Evolutionary conservation across 1,284 basidiomycete genomes (phyloP).

Genomic region (Marasmius tenuissimus): DNA sequence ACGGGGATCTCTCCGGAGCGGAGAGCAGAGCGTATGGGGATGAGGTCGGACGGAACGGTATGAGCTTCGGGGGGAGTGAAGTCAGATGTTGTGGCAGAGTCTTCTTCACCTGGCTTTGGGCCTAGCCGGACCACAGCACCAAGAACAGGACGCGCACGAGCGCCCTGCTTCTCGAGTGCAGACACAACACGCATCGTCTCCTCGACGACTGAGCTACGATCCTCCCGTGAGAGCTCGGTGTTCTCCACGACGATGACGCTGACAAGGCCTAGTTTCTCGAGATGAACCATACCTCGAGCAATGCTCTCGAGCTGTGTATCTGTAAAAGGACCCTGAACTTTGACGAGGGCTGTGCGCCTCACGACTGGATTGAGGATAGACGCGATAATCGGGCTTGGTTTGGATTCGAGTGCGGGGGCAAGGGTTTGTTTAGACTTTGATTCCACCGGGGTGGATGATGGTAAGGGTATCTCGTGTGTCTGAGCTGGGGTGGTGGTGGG

Average conservation of each 20-base stretch:
- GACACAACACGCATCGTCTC: conserved; percentile 85
- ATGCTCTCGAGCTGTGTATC: conserved; percentile 94
- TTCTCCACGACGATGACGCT: conserved; percentile 94
- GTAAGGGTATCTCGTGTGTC: conserved; percentile 17
- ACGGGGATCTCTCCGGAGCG: conserved; percentile 95
- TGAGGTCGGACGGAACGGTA: conserved; percentile 73
- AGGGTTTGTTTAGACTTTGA: conserved; percentile 5
- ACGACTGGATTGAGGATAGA: conserved; percentile 86
- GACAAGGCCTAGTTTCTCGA: conserved; percentile 94
- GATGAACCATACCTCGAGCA: conserved; percentile 89
- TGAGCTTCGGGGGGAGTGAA: conserved; percentile 67
- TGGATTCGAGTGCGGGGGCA: conserved; percentile 21
- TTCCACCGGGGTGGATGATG: conserved; percentile 10
- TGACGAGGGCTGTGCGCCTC: conserved; percentile 89
- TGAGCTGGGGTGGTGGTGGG: conserved; percentile 19
- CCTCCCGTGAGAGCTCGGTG: conserved; percentile 71
- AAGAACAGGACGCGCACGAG: conserved; percentile 84
- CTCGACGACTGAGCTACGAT: conserved; percentile 65
- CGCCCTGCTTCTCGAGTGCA: conserved; percentile 82
- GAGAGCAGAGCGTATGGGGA: conserved; percentile 85
- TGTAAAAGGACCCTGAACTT: conserved; percentile 97
- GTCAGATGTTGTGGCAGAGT: conserved; percentile 23
- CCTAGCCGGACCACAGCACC: conserved; percentile 85
- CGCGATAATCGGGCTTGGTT: conserved; percentile 64
- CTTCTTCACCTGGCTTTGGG: conserved; percentile 62